These are phyloP conservation scores for Simplicillium aogashimaense DNA, from an alignment of 2,329 filamentous ascomycete genomes.

Conservation along the genomic window DNA sequence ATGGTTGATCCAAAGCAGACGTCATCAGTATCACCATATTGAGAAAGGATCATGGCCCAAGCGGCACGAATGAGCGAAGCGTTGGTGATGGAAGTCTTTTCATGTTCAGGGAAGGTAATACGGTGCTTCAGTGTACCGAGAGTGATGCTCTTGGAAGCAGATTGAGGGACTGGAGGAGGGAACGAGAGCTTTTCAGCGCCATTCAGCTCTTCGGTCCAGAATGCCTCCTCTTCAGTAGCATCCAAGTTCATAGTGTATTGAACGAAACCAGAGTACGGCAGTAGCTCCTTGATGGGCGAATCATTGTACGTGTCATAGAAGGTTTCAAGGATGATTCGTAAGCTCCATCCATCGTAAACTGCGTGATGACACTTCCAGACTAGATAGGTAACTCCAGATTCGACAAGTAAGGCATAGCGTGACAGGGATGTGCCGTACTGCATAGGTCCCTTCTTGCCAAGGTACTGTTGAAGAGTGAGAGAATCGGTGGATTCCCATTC, in stretches of 20 bases:
- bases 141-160: not conserved
- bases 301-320: conserved; percentile 9
- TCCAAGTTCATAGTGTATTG: conserved; percentile 26
- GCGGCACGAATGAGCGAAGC: conserved; percentile 14
- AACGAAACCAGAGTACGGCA: conserved; percentile 26
- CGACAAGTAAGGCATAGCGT: conserved; percentile 3
- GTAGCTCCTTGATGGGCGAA: not conserved
- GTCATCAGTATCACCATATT: conserved; percentile 23
- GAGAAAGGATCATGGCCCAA: conserved; percentile 21
- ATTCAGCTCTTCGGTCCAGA: conserved; percentile 28
- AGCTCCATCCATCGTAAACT: conserved; percentile 41
- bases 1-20: conserved; percentile 15
- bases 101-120: conserved; percentile 2
- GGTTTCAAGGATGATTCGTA: conserved; percentile 21
- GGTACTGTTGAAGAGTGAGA: not conserved
- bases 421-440: conserved; percentile 5
- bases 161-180: not conserved
- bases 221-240: conserved; percentile 14
- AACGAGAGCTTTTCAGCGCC: not conserved
- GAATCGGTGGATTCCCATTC: not conserved
- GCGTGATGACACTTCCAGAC: conserved; percentile 21
- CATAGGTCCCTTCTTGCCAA: conserved; percentile 5
- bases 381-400: conserved; percentile 2
- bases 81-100: conserved; percentile 2
- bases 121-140: not conserved